A percentile compares a stretch with the other conserved stretches of the same genome.
Conservation (phyloP, 371 early-diverging fungal genomes). For the Mortierella sp. region DNA sequence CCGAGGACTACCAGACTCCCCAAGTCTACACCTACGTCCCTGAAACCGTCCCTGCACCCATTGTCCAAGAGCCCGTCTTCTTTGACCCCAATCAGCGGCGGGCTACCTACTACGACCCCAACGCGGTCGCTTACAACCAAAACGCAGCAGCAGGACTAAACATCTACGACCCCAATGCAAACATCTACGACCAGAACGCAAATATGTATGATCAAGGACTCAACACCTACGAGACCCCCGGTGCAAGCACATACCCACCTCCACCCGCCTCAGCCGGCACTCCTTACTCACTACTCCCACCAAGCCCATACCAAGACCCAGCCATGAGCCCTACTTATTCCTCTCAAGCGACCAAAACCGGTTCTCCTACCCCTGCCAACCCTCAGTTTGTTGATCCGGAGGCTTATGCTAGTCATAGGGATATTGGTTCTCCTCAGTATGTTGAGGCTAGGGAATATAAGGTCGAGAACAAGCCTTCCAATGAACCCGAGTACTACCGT, state of each 20-base stretch:
- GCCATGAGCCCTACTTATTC: not conserved
- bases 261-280: not conserved
- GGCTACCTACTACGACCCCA: not conserved
- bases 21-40: not conserved
- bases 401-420: not conserved
- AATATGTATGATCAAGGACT: not conserved
- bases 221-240: not conserved
- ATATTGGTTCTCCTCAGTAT: not conserved
- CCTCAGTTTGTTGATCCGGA: not conserved
- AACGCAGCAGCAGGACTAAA: not conserved
- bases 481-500: not conserved
- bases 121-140: not conserved
- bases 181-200: not conserved
- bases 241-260: not conserved
- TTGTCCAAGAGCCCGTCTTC: constrained; percentile 1
- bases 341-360: not conserved
- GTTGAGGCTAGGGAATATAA: not conserved
- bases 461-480: not conserved
- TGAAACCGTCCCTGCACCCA: not conserved
- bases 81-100: not conserved
- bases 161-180: not conserved
- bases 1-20: not conserved
- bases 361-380: not conserved
- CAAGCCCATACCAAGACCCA: not conserved
- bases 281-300: not conserved